Evolutionary conservation across 768 basidiomycete species (phyloP), one percentile per base, ranked within the genome.

Genomic region (Multifurca ochricompacta): DNA sequence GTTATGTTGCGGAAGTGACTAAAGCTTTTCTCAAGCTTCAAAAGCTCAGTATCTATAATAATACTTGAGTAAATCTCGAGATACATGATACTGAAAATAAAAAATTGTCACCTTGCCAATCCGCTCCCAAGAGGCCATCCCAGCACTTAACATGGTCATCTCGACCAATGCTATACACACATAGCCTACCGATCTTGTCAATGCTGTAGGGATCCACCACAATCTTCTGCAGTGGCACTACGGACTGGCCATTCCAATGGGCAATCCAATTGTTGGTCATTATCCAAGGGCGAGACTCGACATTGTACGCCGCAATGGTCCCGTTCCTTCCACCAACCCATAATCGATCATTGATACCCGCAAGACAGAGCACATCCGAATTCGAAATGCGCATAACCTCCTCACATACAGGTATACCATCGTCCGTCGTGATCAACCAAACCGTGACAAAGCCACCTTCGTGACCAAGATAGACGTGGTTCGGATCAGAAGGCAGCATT

Each of bases 251-350:
- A 47, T 73, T 71, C 46, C 77, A 74, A 18, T 95, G 91, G 11
- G 91, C 93, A 57, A 75, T 77, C 94, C 94, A 97, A 35, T 76
- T 75, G 67, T 96, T 97, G 55, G 86, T 90, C 56, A 88, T 80
- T 18, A 81, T 67, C 93, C 94, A 97, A 13, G 93, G 92, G 56
- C 76, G 77, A 18, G 74, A 69, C 9, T 71, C 68, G 30, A 87
- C 79, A 65, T 94, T 91, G 67, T 87, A 96, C 2, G 82, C 88
- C 13, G 82, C 75, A 42, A 97, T 87, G 67, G 75, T 74, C 0
- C 95, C 95, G 58, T 82, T 87, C 56, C 95, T 67, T 27, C 81
- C 81, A 0, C 95, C 95, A 8, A 81, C 87, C 95, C 95, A 98
- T 32, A 99, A 69, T 48, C 82, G 72, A 48, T 87, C 75, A 52